Evolutionary conservation across 768 basidiomycete genomes (phyloP), one percentile per base, ranked within the genome.

Genomic region (Mycena haematopus): DNA sequence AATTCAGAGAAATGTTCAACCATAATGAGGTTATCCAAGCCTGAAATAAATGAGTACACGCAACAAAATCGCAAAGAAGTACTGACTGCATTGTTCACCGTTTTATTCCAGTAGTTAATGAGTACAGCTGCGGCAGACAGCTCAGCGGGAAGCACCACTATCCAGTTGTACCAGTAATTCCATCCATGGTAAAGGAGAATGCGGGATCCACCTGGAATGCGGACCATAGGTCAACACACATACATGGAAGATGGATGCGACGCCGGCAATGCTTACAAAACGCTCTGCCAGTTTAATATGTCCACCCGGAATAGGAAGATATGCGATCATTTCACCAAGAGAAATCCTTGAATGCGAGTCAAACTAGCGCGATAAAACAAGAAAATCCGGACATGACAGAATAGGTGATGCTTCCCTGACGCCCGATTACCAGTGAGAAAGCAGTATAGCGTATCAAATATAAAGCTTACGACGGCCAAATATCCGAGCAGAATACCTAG

Each of bases 221-320:
- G 14, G 33, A 7, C n/a, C 36, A 11, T 15, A 6, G 36, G 36
- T 36, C 13, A 17, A n/a, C 19, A 44, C 35, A 11, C 25, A 27
- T 50, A n/a, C n/a, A n/a, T 7, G 14, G 22, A 3, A 31, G 7
- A 22, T 6, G 25, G 6, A 45, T 5, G 17, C 6, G 29, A 21
- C 3, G 22, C 10, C 11, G 4, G 19, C 14, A 9, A 11, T 7
- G 47, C 63, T 7, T 56, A 65, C 88, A 68, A 94, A 95, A 35
- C 92, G 89, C 71, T 89, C 92, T 0, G 92, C 88, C 19, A 94
- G 76, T 61, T 81, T 91, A 74, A 93, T 92, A 68, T 93, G 91
- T 3, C 84, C 92, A 58, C 92, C 92, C 27, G 90, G 82, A 52
- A 94, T 81, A 0, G 92, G 92, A 7, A 94, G 81, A 73, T 81